Percentiles rank a stretch among this genome's conserved stretches.
Evolutionary conservation across 352 stramenopile species (phyloP).

Genomic region (Globisporangium paroecandrum): DNA sequence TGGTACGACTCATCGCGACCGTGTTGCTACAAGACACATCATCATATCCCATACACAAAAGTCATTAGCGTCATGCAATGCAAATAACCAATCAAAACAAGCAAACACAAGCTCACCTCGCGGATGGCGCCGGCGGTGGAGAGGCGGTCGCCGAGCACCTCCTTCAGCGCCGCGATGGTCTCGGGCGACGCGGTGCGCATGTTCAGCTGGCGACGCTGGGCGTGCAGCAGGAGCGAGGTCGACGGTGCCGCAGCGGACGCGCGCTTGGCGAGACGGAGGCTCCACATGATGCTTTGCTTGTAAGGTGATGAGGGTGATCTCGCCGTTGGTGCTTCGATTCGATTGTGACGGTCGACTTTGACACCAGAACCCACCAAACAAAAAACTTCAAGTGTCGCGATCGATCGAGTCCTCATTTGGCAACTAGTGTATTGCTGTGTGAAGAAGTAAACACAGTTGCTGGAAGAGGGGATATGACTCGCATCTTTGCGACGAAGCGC

Average conservation of each 20-base stretch:
- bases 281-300: conserved; percentile 7
- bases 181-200: conserved; percentile 35
- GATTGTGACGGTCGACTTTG: conserved; percentile 5
- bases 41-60: neutral
- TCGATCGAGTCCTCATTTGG: neutral
- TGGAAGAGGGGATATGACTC: neutral
- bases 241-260: neutral
- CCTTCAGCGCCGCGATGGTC: conserved; percentile 49
- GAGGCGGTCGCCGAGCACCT: conserved; percentile 67
- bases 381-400: conserved; percentile 8
- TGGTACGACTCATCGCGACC: conserved; percentile 92
- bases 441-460: neutral
- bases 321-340: conserved; percentile 13
- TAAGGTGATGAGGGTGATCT: conserved; percentile 5
- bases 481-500: conserved; percentile 3
- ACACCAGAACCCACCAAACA: neutral
- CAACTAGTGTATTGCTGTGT: neutral
- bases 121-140: conserved; percentile 60
- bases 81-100: neutral
- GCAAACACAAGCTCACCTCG: conserved; percentile 32
- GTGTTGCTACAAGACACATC: conserved; percentile 54
- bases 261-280: conserved; percentile 14
- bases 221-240: neutral
- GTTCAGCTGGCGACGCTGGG: conserved; percentile 19
- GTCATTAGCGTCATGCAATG: neutral